These are phyloP conservation scores for Barbarea vulgaris DNA, from an alignment of 345 rosid species.

Conservation along the genomic window DNA sequence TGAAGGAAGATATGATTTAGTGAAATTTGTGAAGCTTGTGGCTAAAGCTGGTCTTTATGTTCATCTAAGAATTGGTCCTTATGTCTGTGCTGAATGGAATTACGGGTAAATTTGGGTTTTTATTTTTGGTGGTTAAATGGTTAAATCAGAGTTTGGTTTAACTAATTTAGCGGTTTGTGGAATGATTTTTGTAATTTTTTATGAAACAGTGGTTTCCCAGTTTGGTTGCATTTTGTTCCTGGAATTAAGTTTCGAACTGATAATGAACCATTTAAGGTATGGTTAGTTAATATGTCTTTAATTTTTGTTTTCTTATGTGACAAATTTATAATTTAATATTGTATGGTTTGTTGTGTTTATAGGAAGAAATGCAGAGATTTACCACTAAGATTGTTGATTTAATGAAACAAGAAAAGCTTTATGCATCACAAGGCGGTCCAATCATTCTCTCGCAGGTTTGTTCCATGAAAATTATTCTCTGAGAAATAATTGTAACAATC, in stretches of 20 bases:
- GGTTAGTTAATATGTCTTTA: not conserved
- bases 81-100: conserved; percentile 97
- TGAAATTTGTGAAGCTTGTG: conserved; percentile 74
- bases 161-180: not conserved
- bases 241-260: conserved; percentile 88
- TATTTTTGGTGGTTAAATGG: not conserved
- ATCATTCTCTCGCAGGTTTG: conserved; percentile 90
- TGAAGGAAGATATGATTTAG: conserved; percentile 88
- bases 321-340: conserved; percentile 1
- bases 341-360: conserved; percentile 25
- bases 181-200: not conserved
- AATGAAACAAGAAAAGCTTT: conserved; percentile 89
- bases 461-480: not conserved
- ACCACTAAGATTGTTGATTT: conserved; percentile 84
- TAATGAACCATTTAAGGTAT: conserved; percentile 87
- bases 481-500: not conserved
- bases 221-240: conserved; percentile 88
- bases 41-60: conserved; percentile 86
- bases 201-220: conserved; percentile 79
- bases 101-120: conserved; percentile 58
- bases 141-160: not conserved
- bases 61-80: conserved; percentile 96
- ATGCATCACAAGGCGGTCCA: conserved; percentile 97
- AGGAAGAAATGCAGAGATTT: conserved; percentile 90
- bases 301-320: not conserved